These are phyloP conservation scores for Scheffersomyces quercinus DNA, from an alignment of 1,139 yeast species.

Conservation along the genomic window DNA sequence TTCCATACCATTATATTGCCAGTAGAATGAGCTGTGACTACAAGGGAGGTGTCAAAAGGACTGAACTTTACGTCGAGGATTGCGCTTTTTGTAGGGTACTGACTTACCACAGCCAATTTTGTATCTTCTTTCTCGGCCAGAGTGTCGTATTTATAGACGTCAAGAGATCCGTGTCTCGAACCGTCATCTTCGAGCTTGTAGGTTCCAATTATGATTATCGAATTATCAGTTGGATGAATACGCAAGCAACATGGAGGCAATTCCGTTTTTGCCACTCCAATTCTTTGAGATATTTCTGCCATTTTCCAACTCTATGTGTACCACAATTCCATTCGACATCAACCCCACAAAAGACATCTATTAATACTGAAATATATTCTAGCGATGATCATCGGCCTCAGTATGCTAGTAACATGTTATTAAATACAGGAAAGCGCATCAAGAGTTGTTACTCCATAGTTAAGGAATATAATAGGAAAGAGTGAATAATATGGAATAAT, in stretches of 20 bases:
- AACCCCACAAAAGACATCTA: too few species aligned
- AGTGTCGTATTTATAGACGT: constrained; percentile 44
- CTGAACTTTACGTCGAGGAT: constrained; percentile 72
- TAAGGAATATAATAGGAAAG: too few species aligned
- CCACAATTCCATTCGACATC: too few species aligned
- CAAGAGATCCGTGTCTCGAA: constrained; percentile 71
- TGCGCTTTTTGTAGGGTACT: constrained; percentile 55
- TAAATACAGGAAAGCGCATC: too few species aligned
- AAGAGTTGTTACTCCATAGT: too few species aligned
- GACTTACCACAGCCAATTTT: constrained; percentile 21
- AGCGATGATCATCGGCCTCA: too few species aligned
- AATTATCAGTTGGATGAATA: constrained; percentile 51
- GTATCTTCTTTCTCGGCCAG: constrained; percentile 9
- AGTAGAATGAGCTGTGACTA: constrained; percentile 76
- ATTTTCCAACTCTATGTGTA: background rate
- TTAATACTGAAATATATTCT: too few species aligned
- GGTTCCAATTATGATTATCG: constrained; percentile 67
- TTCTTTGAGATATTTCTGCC: constrained; percentile 10
- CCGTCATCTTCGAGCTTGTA: constrained; percentile 68
- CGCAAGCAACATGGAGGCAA: constrained; percentile 85
- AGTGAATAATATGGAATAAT: too few species aligned
- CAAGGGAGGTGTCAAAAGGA: constrained; percentile 47
- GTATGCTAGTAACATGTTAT: too few species aligned
- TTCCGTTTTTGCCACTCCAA: constrained; percentile 37
- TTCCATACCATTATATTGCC: constrained; percentile 74